phyloP scores from a whole-genome alignment of 179 eudicot species.

The Camellia oleifera region DNA sequence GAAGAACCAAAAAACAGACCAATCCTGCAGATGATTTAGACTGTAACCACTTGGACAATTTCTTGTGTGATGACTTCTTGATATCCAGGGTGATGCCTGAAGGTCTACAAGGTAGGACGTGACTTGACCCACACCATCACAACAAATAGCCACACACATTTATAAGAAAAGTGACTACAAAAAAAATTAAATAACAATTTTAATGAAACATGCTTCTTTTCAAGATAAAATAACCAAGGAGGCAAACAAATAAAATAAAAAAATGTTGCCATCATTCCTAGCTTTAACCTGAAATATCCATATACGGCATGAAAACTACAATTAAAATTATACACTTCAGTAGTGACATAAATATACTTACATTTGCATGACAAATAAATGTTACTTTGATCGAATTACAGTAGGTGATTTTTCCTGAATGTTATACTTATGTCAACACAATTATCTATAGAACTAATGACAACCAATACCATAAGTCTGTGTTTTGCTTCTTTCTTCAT shows the following conservation, averaged over 20 bases:
- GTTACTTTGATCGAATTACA: neutral
- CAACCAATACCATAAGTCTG: neutral
- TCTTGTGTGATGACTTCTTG: constrained; percentile 88
- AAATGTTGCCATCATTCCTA: neutral
- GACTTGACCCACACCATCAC: constrained; percentile 64
- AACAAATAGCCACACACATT: neutral
- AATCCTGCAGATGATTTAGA: constrained; percentile 71
- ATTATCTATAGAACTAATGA: neutral
- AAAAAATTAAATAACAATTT: neutral
- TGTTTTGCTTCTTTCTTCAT: neutral
- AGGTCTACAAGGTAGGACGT: constrained; percentile 90
- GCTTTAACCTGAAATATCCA: neutral
- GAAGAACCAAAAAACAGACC: constrained; percentile 37
- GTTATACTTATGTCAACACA: neutral
- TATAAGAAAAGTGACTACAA: neutral
- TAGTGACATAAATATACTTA: neutral
- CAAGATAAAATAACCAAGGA: neutral
- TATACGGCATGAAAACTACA: neutral
- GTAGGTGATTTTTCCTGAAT: neutral
- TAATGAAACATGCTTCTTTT: neutral
- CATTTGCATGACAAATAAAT: neutral
- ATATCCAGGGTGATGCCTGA: constrained; percentile 78
- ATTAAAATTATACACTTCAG: neutral
- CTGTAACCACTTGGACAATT: constrained; percentile 91
- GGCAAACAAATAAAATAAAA: neutral